Evolutionary conservation across 2,329 filamentous ascomycete species (phyloP), one percentile per base, ranked within the genome.

Genomic region (Verticillium longisporum): DNA sequence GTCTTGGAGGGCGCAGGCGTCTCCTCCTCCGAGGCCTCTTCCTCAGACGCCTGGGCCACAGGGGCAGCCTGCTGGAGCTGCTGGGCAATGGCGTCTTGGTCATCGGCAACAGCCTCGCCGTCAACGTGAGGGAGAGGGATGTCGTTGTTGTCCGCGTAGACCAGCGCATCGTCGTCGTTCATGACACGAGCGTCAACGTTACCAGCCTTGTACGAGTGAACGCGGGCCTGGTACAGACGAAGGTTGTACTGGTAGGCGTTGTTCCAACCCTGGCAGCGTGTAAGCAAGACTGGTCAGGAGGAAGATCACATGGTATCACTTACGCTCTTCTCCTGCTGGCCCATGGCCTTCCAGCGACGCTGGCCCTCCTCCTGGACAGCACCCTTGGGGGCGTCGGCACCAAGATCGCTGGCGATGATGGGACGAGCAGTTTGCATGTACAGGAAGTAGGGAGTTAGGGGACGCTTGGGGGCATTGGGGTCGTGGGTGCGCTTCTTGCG

Each of bases 401-500:
- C 90, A 11, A 96, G 83, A 68, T 96, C 92, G 37, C 81, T 82
- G 61, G 90, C 88, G 68, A 98, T 95, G 72, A 91, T 88, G 58
- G 88, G 84, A 57, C 95, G 90, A 66, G 92, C 92, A 66, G 90
- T 88, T 74, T 96, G 90, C 82, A 96, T 92, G 80, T 92, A 98
- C 63, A 97, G 80, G 80, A 98, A 97, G 80, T 96, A 97, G 2
- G 94, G 92, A 6, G 94, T 98, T 71, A 97, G 77, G 9, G 94
- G 93, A 58, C 93, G 88, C 85, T 97, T 98, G 63, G 94, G 94
- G 6, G 93, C 93, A 74, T 97, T 96, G 67, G 93, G 93, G 74
- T 98, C 94, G 71, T 90, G 88, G 53, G 87, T 87, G 64, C 88
- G 86, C 82, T 93, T 93, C 83, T 95, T 94, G 75, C 90, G 88